Evolutionary conservation across 2,329 filamentous ascomycete genomes (phyloP).

Genomic region (Fusarium hostae): DNA sequence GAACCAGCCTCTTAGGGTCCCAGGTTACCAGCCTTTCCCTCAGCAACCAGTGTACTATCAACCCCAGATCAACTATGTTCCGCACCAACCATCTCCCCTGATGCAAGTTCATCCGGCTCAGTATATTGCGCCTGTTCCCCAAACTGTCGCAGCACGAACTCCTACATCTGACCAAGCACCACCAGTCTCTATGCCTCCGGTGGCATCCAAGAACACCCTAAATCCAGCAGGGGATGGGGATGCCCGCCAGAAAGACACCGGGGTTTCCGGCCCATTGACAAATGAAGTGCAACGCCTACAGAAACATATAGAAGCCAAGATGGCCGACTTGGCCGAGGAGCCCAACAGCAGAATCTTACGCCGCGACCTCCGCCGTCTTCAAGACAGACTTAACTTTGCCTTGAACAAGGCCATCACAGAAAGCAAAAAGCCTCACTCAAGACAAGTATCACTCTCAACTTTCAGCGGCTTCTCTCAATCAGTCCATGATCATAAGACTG

Average conservation of each 20-base stretch:
- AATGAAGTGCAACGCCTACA: slow-evolving; percentile 45
- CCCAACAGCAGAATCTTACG: slow-evolving; percentile 41
- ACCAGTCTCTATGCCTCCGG: neutral
- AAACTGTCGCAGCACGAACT: neutral
- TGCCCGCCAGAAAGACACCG: neutral
- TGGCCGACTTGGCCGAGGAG: slow-evolving; percentile 38
- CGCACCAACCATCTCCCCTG: slow-evolving; percentile 11
- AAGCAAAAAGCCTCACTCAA: neutral
- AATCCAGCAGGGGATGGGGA: neutral
- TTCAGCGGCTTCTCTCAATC: slow-evolving; percentile 6
- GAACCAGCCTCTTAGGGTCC: slow-evolving; percentile 18
- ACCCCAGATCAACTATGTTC: slow-evolving; percentile 31
- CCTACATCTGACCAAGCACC: neutral
- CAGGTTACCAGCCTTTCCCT: slow-evolving; percentile 21
- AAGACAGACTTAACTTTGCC: slow-evolving; percentile 45
- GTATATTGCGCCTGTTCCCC: slow-evolving; percentile 6
- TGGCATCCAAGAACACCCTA: neutral
- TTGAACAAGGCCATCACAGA: slow-evolving; percentile 43
- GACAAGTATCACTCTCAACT: neutral
- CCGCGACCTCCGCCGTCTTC: slow-evolving; percentile 42
- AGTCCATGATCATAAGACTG: neutral
- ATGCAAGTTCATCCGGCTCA: slow-evolving; percentile 21
- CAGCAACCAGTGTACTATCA: slow-evolving; percentile 42
- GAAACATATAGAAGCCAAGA: slow-evolving; percentile 42
- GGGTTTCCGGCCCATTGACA: slow-evolving; percentile 14